phyloP scores from a whole-genome alignment of 1,284 basidiomycete genomes.

The Thecaphora thlaspeos region DNA sequence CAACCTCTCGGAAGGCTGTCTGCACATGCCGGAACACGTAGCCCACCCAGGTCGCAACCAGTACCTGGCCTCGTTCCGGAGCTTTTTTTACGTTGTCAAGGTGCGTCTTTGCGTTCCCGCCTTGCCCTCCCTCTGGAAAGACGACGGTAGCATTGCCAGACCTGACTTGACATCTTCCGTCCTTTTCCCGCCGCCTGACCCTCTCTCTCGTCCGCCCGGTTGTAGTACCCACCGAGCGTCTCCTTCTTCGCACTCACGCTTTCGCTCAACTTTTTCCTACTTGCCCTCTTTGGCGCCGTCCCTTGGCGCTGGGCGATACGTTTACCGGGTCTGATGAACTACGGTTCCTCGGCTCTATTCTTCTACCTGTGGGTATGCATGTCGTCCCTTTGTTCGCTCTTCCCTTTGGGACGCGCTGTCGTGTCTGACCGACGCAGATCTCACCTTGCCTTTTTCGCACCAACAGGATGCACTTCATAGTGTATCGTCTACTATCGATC shows the following conservation, averaged over 20 bases:
- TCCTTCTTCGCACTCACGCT: slow-evolving; percentile 36
- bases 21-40: slow-evolving; percentile 22
- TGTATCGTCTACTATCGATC: slow-evolving; percentile 19
- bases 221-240: slow-evolving; percentile 37
- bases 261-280: slow-evolving; percentile 31
- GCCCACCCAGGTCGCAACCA: slow-evolving; percentile 16
- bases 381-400: too few species aligned
- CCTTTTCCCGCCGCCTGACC: too few species aligned
- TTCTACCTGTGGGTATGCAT: slow-evolving; percentile 33
- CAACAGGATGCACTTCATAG: slow-evolving; percentile 15
- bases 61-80: slow-evolving; percentile 29
- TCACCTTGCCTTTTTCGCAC: background rate
- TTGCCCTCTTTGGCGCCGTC: slow-evolving; percentile 31
- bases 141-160: background rate
- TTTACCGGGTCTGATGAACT: slow-evolving; percentile 24
- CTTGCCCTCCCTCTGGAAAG: background rate
- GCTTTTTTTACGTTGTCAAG: slow-evolving; percentile 47
- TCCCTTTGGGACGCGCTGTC: background rate
- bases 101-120: slow-evolving; percentile 2
- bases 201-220: background rate
- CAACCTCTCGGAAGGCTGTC: slow-evolving; percentile 38
- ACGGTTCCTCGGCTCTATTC: slow-evolving; percentile 38
- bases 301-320: slow-evolving; percentile 3
- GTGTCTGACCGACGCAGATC: too few species aligned
- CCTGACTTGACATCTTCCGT: too few species aligned